Conservation (phyloP, 2,329 filamentous ascomycete species). For the Neofusicoccum sp. region DNA sequence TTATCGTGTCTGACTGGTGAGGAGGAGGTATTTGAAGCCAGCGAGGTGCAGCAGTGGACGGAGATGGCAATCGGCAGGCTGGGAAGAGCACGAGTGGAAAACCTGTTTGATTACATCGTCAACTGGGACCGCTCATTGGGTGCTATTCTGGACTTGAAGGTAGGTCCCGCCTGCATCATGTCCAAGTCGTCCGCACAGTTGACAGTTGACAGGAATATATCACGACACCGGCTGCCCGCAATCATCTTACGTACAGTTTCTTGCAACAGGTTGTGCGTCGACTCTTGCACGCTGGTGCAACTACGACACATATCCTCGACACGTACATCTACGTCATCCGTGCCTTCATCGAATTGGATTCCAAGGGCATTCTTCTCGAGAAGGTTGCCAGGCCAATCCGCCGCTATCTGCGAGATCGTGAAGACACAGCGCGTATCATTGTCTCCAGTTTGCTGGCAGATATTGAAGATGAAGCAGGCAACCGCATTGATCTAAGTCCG, state of each 20-base stretch:
- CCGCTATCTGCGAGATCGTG: slow-evolving; percentile 71
- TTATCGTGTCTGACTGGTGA: slow-evolving; percentile 42
- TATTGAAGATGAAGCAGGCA: slow-evolving; percentile 47
- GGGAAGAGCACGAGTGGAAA: slow-evolving; percentile 65
- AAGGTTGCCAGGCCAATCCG: slow-evolving; percentile 71
- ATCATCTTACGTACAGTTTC: slow-evolving; percentile 69
- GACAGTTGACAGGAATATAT: slow-evolving; percentile 56
- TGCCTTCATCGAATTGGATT: slow-evolving; percentile 71
- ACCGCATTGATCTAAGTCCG: slow-evolving; percentile 53
- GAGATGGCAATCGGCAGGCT: slow-evolving; percentile 67
- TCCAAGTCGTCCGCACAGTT: not conserved
- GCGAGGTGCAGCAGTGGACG: slow-evolving; percentile 65
- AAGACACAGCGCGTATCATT: slow-evolving; percentile 75
- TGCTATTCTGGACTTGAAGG: slow-evolving; percentile 70
- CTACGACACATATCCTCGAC: slow-evolving; percentile 71
- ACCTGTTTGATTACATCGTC: slow-evolving; percentile 77
- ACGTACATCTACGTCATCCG: slow-evolving; percentile 78
- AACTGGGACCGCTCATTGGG: slow-evolving; percentile 70
- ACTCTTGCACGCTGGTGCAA: slow-evolving; percentile 72
- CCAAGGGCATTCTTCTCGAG: slow-evolving; percentile 73
- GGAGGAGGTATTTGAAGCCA: slow-evolving; percentile 42
- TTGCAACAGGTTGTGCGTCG: slow-evolving; percentile 63
- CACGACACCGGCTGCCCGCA: slow-evolving; percentile 65
- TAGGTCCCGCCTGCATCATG: slow-evolving; percentile 11
- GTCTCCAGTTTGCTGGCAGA: slow-evolving; percentile 71